Conservation (phyloP, 1,284 basidiomycete genomes). For the Melampsora larici-populina region DNA sequence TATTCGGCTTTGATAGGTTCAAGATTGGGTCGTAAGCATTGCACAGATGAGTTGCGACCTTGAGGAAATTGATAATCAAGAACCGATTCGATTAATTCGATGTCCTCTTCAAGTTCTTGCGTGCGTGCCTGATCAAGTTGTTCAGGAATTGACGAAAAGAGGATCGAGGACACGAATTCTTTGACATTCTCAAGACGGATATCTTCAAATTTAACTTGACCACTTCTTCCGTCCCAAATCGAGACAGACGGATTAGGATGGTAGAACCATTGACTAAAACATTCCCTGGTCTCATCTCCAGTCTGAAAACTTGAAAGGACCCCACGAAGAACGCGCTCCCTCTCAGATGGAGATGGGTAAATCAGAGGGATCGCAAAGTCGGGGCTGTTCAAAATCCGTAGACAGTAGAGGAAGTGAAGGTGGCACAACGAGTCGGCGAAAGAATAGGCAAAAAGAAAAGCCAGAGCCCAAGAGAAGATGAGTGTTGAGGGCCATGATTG, state of each 20-base stretch:
- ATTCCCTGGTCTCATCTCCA: too few species aligned
- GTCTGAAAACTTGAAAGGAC: not conserved
- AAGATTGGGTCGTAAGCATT: conserved; percentile 2
- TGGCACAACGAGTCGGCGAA: too few species aligned
- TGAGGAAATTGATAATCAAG: not conserved
- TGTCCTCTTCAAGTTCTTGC: not conserved
- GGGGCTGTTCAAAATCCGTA: too few species aligned
- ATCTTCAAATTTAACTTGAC: conserved; percentile 1
- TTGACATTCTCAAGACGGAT: not conserved
- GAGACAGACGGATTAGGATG: not conserved
- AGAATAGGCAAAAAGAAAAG: too few species aligned
- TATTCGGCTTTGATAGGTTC: conserved; percentile 18
- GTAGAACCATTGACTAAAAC: conserved; percentile 4
- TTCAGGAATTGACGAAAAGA: not conserved
- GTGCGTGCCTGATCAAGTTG: not conserved
- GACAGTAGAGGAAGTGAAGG: too few species aligned
- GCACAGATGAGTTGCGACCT: not conserved
- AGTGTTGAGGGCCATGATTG: too few species aligned
- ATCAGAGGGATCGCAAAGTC: too few species aligned
- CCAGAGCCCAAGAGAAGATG: too few species aligned
- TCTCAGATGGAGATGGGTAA: not conserved
- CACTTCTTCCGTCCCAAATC: not conserved
- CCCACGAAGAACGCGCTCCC: not conserved
- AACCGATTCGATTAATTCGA: not conserved
- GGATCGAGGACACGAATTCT: not conserved